phyloP scores from a whole-genome alignment of 352 stramenopile species.

The Phytopythium delawarense region DNA sequence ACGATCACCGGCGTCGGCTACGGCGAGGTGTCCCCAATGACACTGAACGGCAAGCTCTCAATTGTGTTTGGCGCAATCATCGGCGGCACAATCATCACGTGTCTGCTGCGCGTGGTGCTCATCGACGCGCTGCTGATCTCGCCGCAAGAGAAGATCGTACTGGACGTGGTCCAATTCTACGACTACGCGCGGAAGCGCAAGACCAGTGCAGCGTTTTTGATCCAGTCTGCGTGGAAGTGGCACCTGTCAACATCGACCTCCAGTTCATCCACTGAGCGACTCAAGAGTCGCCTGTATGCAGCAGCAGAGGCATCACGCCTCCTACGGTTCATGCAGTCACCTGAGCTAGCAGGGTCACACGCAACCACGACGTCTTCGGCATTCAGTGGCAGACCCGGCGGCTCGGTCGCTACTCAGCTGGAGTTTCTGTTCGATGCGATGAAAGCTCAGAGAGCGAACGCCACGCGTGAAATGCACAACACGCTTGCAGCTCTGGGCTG shows the following conservation, averaged over 20 bases:
- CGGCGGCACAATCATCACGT: conserved; percentile 54
- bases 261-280: conserved; percentile 3
- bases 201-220: conserved; percentile 31
- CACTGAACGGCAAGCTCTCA: conserved; percentile 48
- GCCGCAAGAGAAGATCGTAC: conserved; percentile 50
- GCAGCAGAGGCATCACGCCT: conserved; percentile 44
- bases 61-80: conserved; percentile 56
- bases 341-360: conserved; percentile 13
- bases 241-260: conserved; percentile 6
- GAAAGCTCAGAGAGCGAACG: conserved; percentile 6
- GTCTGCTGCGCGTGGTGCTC: conserved; percentile 52
- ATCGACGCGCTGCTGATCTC: conserved; percentile 52
- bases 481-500: neutral
- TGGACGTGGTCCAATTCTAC: conserved; percentile 60
- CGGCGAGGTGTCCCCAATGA: conserved; percentile 44
- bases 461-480: neutral
- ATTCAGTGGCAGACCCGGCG: conserved; percentile 9
- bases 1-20: conserved; percentile 64
- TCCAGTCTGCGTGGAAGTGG: conserved; percentile 44
- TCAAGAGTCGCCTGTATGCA: conserved; percentile 35
- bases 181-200: conserved; percentile 38
- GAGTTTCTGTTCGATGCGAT: conserved; percentile 18
- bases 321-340: conserved; percentile 41
- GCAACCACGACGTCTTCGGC: conserved; percentile 9
- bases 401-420: conserved; percentile 16